Evolutionary conservation across 2,329 filamentous ascomycete genomes (phyloP), one percentile per base, ranked within the genome.

Genomic region (Fusarium nodosum): DNA sequence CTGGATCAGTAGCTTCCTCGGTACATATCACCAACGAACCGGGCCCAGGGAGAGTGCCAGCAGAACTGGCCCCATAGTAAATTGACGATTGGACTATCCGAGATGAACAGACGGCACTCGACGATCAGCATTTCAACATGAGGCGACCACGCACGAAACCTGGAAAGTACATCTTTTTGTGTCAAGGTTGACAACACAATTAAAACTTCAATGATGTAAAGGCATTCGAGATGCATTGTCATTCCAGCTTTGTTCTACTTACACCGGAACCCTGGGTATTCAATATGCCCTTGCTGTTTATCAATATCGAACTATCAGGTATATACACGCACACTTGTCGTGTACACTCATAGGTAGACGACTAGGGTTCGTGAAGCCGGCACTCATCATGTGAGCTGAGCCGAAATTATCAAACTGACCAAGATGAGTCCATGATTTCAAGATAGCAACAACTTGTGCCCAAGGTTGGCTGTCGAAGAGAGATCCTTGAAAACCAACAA

Each of bases 1-100:
- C 36, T 13, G n/a, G 12, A 39, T 28, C n/a, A 30, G 24, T 51
- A 51, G 47, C 47, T 39, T 36, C 47, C 47, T 38, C 34, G 33
- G 60, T 26, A 57, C 39, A 31, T 65, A 68, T 70, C 66, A 20
- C 44, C 46, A 41, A 48, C 59, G 60, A 62, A 62, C 64, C 59
- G 57, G 58, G 48, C 26, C 26, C 2, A 9, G 38, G 33, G 20
- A 18, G 22, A 52, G 24, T 38, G 46, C 52, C 62, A 62, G 31
- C 62, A 52, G 48, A 45, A 39, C 18, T 15, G 11, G 54, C 67
- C 54, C 67, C 67, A 70, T 52, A 54, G 30, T 33, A 31, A 30
- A 66, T 68, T 70, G 55, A 15, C 58, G 55, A 68, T 59, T 56
- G 51, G 39, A 31, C 54, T 54, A 69, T 57, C 67, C 63, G 64